phyloP scores from a whole-genome alignment of 2,329 filamentous ascomycete genomes.

The Aurifilum marmelostoma region DNA sequence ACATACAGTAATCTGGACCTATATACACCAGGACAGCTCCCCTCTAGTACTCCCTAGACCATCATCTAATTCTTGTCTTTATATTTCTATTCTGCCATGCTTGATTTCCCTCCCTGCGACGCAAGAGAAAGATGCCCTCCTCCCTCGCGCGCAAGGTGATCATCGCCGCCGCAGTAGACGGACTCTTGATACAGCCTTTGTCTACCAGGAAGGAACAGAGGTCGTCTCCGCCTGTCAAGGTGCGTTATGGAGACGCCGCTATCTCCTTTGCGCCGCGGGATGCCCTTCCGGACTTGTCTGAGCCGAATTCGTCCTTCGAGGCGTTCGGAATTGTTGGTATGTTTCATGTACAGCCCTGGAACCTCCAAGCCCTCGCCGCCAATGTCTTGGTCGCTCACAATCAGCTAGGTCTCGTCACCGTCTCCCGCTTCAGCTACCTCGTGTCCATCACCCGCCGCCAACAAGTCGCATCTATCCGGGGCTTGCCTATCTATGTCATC shows the following conservation, averaged over 20 bases:
- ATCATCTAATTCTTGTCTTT: constrained; percentile 5
- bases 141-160: constrained; percentile 77
- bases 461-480: constrained; percentile 85
- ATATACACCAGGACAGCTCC: constrained; percentile 16
- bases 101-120: constrained; percentile 23
- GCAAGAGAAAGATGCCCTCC: constrained; percentile 60
- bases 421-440: constrained; percentile 81
- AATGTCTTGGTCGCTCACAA: background rate
- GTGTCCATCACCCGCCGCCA: constrained; percentile 84
- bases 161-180: constrained; percentile 80
- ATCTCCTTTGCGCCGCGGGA: constrained; percentile 51
- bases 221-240: constrained; percentile 61
- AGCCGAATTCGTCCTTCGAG: constrained; percentile 56
- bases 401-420: constrained; percentile 73
- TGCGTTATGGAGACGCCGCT: constrained; percentile 69
- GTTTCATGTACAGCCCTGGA: constrained; percentile 24
- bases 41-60: constrained; percentile 8
- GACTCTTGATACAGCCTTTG: constrained; percentile 77
- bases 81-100: constrained; percentile 23
- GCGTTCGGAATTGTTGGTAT: constrained; percentile 63
- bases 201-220: constrained; percentile 64
- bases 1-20: background rate
- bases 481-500: constrained; percentile 81
- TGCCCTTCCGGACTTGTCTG: constrained; percentile 47
- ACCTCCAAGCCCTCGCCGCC: background rate